A percentile compares a stretch with the other conserved stretches of the same genome.
Evolutionary conservation across 768 basidiomycete genomes (phyloP).

Genomic region (Boletus rubropictus): DNA sequence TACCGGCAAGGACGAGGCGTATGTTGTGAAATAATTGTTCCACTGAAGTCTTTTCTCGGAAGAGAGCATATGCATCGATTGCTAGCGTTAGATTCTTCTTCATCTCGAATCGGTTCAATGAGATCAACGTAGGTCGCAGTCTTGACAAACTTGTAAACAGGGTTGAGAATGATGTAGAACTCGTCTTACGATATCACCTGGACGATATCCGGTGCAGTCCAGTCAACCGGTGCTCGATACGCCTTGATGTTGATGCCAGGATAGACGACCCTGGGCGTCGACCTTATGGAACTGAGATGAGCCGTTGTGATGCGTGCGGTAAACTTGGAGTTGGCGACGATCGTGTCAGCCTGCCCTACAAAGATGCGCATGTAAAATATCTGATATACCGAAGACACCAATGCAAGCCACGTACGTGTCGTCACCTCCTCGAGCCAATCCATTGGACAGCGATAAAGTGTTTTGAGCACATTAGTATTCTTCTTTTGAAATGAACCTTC

Average conservation of each 20-base stretch:
- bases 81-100: constrained; percentile 91
- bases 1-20: constrained; percentile 78
- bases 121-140: constrained; percentile 64
- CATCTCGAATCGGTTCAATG: constrained; percentile 90
- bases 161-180: not conserved
- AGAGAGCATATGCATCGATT: constrained; percentile 64
- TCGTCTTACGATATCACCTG: constrained; percentile 52
- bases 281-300: constrained; percentile 64
- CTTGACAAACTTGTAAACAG: constrained; percentile 35
- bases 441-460: constrained; percentile 81
- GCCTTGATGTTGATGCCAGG: constrained; percentile 85
- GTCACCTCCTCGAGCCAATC: constrained; percentile 87
- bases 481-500: constrained; percentile 45
- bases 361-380: not conserved
- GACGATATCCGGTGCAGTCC: constrained; percentile 44
- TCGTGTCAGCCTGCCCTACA: constrained; percentile 80
- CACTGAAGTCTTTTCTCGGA: constrained; percentile 32
- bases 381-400: not conserved
- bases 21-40: constrained; percentile 31
- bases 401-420: constrained; percentile 53
- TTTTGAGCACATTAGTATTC: constrained; percentile 51
- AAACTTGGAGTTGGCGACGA: constrained; percentile 89
- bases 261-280: constrained; percentile 76
- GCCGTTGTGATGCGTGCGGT: constrained; percentile 75
- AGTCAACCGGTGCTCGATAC: constrained; percentile 48